These are phyloP conservation scores for Extremus antarcticus DNA, from an alignment of 495 filamentous ascomycete species.

Conservation along the genomic window DNA sequence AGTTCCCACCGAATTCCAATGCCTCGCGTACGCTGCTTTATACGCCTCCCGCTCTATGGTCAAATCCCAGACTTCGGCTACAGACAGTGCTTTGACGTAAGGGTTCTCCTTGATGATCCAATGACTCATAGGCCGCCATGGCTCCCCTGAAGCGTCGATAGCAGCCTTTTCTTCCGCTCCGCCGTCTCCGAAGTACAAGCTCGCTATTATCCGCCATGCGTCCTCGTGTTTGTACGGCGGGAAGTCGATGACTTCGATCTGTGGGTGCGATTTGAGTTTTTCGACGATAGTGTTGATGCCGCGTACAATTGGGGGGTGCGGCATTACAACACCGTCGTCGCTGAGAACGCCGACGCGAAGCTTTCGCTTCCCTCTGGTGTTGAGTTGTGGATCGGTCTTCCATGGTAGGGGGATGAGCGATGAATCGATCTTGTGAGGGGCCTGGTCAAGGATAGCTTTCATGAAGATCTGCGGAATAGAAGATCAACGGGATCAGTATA, in stretches of 20 bases:
- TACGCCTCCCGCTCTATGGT: constrained; percentile 22
- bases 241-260: constrained; percentile 54
- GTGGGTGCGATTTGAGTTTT: constrained; percentile 38
- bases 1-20: constrained; percentile 13
- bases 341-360: constrained; percentile 59
- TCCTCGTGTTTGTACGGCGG: constrained; percentile 38
- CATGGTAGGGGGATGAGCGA: constrained; percentile 16
- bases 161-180: constrained; percentile 7
- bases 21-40: constrained; percentile 3
- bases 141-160: constrained; percentile 12
- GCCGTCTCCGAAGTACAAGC: constrained; percentile 16
- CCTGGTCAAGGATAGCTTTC: constrained; percentile 23
- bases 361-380: constrained; percentile 4
- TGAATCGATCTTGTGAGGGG: constrained; percentile 18
- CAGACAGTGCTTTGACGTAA: constrained; percentile 31
- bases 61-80: constrained; percentile 45
- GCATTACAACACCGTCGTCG: constrained; percentile 59
- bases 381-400: constrained; percentile 9
- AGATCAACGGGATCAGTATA: too few relatives aligned
- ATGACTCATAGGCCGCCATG: constrained; percentile 36
- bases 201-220: constrained; percentile 10
- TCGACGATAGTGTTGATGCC: constrained; percentile 46
- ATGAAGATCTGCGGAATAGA: constrained; percentile 62
- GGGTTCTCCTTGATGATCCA: constrained; percentile 44
- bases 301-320: constrained; percentile 58